Conservation (phyloP, 495 filamentous ascomycete genomes). For the Hypoxylon cercidicola region DNA sequence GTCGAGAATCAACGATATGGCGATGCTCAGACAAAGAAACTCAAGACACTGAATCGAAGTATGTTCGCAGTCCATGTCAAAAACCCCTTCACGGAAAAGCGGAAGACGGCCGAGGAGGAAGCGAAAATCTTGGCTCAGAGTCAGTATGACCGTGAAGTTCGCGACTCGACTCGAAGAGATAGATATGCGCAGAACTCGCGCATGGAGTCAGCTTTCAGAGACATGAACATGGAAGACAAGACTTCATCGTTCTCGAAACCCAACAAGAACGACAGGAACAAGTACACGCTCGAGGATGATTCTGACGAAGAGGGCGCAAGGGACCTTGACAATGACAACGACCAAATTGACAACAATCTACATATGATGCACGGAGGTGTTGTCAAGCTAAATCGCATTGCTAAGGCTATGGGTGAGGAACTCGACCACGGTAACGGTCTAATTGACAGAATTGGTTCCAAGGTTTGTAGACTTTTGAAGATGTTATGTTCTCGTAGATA, state of each 20-base stretch:
- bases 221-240: conserved; percentile 17
- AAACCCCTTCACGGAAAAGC: conserved; percentile 75
- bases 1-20: conserved; percentile 56
- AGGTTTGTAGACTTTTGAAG: conserved; percentile 60
- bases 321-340: conserved; percentile 76
- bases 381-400: conserved; percentile 71
- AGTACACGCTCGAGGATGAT: conserved; percentile 45
- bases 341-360: conserved; percentile 74
- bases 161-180: conserved; percentile 73
- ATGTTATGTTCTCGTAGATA: not conserved
- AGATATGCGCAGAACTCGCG: conserved; percentile 68
- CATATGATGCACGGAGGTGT: conserved; percentile 51
- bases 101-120: conserved; percentile 68
- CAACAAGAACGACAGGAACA: conserved; percentile 27
- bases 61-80: conserved; percentile 84
- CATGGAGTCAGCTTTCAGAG: conserved; percentile 36
- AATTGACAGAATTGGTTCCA: conserved; percentile 75
- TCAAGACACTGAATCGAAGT: conserved; percentile 77
- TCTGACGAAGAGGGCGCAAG: conserved; percentile 38
- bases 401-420: conserved; percentile 75
- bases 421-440: conserved; percentile 79
- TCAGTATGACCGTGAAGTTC: conserved; percentile 70
- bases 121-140: conserved; percentile 69
- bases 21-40: conserved; percentile 76
- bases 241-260: conserved; percentile 17